Evolutionary conservation across 1,139 yeast species (phyloP), one percentile per base, ranked within the genome.

Genomic region (Blastobotrys petasosporus): DNA sequence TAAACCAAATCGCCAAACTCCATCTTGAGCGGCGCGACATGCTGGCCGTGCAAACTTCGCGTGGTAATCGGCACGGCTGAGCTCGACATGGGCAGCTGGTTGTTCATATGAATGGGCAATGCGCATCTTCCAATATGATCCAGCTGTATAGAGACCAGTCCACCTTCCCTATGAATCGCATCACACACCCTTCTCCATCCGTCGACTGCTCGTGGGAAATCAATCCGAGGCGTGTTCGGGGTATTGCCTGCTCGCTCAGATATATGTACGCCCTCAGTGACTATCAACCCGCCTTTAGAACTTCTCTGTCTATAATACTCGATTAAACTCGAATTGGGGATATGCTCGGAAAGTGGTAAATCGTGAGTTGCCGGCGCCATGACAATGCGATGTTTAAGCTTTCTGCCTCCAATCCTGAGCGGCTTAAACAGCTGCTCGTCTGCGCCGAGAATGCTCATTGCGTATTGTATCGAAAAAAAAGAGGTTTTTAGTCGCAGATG

Each of bases 1-100:
- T 64, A 54, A 16, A 16, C 9, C n/a, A 38, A 29, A 13, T 38
- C 41, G 17, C n/a, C 7, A 17, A 28, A 17, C 10, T 38, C 41
- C 41, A 38, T 38, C 32, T n/a, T 17, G 20, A 15, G 11, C 9
- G 41, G 41, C 13, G 16, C 34, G 1, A 29, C 9, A 30, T 38
- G 41, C 34, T 29, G 33, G 31, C 34, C 63, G 59, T 47, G 69
- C 59, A 55, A 78, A 65, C 50, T 77, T 81, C 25, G 32, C 32
- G 17, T 13, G 10, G 39, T 20, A 17, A 38, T 17, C 8, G 25
- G 20, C 12, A 30, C 30, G 4, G 34, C 17, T 4, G 41, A 29
- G 31, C 41, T 38, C 28, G 41, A 38, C 5, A 38, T 23, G 4
- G 41, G 41, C 9, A 38, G 41, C 34, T 38, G 31, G 9, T 38